phyloP scores from a whole-genome alignment of 2,329 filamentous ascomycete genomes.

The Calonectria multiphialidica region DNA sequence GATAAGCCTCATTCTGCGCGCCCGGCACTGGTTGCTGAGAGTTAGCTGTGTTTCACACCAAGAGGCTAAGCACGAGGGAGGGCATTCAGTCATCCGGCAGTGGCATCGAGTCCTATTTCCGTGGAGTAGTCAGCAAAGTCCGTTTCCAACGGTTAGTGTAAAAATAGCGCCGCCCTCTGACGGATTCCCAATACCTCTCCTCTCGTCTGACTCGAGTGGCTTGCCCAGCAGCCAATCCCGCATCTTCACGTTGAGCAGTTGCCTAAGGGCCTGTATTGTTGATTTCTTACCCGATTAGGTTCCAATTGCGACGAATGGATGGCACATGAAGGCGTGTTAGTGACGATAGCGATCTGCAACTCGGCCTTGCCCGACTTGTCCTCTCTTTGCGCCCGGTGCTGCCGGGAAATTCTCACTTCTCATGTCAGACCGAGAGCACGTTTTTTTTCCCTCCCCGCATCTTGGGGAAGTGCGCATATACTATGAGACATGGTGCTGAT shows the following conservation, averaged over 20 bases:
- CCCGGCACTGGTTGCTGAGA: background rate
- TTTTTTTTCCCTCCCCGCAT: background rate
- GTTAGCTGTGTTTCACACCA: too few species aligned
- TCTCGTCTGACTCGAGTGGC: background rate
- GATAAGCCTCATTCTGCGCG: background rate
- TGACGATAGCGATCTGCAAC: background rate
- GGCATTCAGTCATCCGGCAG: background rate
- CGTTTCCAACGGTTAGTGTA: background rate
- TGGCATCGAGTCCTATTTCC: background rate
- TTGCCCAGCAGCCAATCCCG: background rate
- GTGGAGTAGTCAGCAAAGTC: conserved; percentile 1
- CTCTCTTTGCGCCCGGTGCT: background rate
- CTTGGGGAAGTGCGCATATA: background rate
- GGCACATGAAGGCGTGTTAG: background rate
- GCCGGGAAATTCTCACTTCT: background rate
- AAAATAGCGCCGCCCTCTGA: background rate
- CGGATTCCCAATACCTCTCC: background rate
- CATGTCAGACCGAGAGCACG: background rate
- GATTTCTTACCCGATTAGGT: background rate
- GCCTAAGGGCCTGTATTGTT: background rate
- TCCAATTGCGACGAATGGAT: background rate
- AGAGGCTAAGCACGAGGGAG: background rate
- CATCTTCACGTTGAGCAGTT: too few species aligned
- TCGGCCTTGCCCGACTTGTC: background rate
- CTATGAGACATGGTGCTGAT: background rate